Evolutionary conservation across 345 rosid species (phyloP).

Genomic region (Tarenaya hassleriana): DNA sequence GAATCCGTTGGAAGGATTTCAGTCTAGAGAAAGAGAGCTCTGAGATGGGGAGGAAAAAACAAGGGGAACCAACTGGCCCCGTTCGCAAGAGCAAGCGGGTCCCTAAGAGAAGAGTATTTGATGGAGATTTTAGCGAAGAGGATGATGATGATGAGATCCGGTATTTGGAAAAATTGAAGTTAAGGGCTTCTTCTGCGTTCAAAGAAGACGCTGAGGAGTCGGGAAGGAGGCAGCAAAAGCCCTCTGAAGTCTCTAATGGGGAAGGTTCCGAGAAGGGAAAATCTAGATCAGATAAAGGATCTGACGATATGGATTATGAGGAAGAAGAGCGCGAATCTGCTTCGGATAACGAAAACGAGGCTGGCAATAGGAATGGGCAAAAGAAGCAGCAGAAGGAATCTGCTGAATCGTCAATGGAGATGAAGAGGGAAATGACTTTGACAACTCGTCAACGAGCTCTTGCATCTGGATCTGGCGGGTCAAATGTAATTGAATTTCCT

Average conservation of each 20-base stretch:
- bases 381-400: conserved; percentile 50
- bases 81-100: conserved; percentile 74
- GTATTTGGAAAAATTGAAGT: conserved; percentile 70
- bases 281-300: conserved; percentile 34
- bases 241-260: conserved; percentile 48
- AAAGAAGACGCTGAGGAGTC: too few relatives aligned
- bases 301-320: conserved; percentile 51
- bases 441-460: conserved; percentile 91
- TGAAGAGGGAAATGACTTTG: conserved; percentile 59
- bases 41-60: conserved; percentile 48
- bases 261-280: conserved; percentile 58
- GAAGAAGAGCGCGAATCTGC: too few relatives aligned
- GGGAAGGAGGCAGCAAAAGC: too few relatives aligned
- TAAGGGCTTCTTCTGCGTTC: conserved; percentile 39
- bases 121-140: conserved; percentile 50
- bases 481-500: conserved; percentile 66
- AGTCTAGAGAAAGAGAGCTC: conserved; percentile 50
- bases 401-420: conserved; percentile 43
- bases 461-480: conserved; percentile 57
- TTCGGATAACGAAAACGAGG: conserved; percentile 47
- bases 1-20: conserved; percentile 71
- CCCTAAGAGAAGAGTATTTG: conserved; percentile 57
- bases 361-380: conserved; percentile 41
- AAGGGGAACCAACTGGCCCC: conserved; percentile 49
- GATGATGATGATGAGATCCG: conserved; percentile 84